Evolutionary conservation across 108 stramenopile species (phyloP).

Genomic region (Cyclotella distinguenda): DNA sequence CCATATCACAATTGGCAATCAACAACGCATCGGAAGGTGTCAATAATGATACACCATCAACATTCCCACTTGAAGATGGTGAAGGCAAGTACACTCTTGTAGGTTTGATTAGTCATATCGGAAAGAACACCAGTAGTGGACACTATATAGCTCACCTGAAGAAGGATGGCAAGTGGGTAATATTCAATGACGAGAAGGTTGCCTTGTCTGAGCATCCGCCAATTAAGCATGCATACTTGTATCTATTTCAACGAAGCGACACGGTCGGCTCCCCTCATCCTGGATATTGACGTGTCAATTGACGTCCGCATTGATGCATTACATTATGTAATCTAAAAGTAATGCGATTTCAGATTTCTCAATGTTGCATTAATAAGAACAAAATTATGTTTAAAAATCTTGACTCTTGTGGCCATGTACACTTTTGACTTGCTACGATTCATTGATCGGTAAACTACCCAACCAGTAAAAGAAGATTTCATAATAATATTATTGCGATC

Average conservation of each 20-base stretch:
- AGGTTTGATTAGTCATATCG: conserved; percentile 97
- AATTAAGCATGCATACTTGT: conserved; percentile 86
- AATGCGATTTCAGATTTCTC: conserved; percentile 26
- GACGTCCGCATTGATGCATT: background rate
- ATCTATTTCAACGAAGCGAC: conserved; percentile 81
- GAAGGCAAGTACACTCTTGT: conserved; percentile 88
- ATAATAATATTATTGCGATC: background rate
- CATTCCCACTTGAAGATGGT: conserved; percentile 73
- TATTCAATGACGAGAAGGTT: conserved; percentile 99
- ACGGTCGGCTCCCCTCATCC: conserved; percentile 40
- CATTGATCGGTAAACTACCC: too few species aligned
- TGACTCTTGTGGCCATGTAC: too few species aligned
- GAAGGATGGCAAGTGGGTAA: conserved; percentile 93
- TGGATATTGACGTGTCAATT: conserved; percentile 24
- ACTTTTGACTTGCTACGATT: conserved; percentile 26
- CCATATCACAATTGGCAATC: conserved; percentile 72
- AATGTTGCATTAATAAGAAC: too few species aligned
- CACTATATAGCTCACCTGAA: conserved; percentile 98
- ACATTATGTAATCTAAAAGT: background rate
- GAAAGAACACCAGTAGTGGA: conserved; percentile 94
- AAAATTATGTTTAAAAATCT: too few species aligned
- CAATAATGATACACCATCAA: conserved; percentile 12
- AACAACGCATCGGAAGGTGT: conserved; percentile 16
- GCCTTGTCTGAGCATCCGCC: conserved; percentile 87
- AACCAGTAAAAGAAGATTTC: too few species aligned